Evolutionary conservation across 2,329 filamentous ascomycete genomes (phyloP).

Genomic region (Aureobasidium sp.): DNA sequence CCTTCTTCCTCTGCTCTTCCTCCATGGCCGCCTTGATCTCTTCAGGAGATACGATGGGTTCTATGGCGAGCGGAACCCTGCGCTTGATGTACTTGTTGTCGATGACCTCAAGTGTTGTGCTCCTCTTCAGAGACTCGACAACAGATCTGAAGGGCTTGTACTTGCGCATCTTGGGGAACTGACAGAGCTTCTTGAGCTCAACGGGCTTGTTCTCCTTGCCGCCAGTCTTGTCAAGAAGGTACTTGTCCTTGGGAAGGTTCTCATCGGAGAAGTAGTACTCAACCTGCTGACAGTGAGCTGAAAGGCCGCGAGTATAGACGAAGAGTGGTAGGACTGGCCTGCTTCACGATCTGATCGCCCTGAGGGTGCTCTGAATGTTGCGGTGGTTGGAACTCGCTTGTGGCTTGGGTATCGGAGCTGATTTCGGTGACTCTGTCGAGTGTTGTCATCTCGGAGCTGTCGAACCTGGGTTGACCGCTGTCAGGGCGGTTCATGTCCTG

Average conservation of each 20-base stretch:
- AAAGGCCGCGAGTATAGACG: not conserved
- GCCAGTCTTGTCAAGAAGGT: conserved; percentile 34
- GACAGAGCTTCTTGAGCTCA: conserved; percentile 33
- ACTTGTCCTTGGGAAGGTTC: conserved; percentile 35
- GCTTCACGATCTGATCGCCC: conserved; percentile 17
- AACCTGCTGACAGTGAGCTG: conserved; percentile 25
- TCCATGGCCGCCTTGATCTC: conserved; percentile 14
- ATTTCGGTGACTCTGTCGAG: not conserved
- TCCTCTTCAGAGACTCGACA: conserved; percentile 33
- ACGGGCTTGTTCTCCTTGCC: conserved; percentile 35
- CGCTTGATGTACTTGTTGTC: conserved; percentile 35
- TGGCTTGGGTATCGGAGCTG: not conserved
- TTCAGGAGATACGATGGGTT: conserved; percentile 18
- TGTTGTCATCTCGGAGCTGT: not conserved
- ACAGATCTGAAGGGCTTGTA: conserved; percentile 34
- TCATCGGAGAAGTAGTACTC: conserved; percentile 44
- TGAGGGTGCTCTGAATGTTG: conserved; percentile 16
- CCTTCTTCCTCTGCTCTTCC: conserved; percentile 23
- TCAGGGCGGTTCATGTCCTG: not conserved
- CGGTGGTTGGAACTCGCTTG: not conserved
- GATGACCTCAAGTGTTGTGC: conserved; percentile 33
- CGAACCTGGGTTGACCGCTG: not conserved
- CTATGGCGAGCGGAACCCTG: conserved; percentile 28
- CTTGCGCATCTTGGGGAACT: conserved; percentile 38
- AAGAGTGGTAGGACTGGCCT: conserved; percentile 4